phyloP scores from a whole-genome alignment of 2,329 filamentous ascomycete species.

The Pseudogymnoascus sp. region DNA sequence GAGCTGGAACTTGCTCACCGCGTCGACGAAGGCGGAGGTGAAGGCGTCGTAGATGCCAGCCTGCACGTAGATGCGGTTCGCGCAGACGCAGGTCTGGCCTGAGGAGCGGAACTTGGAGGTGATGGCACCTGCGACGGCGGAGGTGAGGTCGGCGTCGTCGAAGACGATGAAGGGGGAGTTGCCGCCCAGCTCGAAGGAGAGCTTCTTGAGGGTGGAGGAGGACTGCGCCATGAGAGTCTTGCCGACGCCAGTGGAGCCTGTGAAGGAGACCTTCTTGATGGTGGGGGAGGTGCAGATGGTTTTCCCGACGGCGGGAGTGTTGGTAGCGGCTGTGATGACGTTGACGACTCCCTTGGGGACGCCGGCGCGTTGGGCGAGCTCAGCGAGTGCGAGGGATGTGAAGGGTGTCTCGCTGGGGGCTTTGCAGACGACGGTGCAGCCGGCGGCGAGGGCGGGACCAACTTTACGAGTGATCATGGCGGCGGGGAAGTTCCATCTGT shows the following conservation, averaged over 20 bases:
- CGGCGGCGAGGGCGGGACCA: conserved; percentile 75
- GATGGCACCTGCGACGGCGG: conserved; percentile 74
- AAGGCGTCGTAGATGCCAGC: conserved; percentile 71
- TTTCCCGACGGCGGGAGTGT: conserved; percentile 73
- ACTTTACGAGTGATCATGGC: conserved; percentile 68
- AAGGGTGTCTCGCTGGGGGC: conserved; percentile 88
- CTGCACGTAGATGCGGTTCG: conserved; percentile 77
- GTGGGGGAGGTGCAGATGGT: conserved; percentile 66
- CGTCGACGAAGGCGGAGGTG: conserved; percentile 57
- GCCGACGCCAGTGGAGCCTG: conserved; percentile 64
- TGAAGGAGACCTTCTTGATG: conserved; percentile 89
- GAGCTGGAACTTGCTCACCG: conserved; percentile 67
- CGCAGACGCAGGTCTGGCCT: conserved; percentile 91
- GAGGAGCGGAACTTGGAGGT: conserved; percentile 87
- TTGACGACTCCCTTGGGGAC: conserved; percentile 89
- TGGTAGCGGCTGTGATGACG: conserved; percentile 69
- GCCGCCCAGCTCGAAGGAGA: conserved; percentile 84
- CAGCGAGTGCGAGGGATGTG: conserved; percentile 78
- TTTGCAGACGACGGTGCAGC: conserved; percentile 90
- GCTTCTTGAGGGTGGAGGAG: conserved; percentile 69
- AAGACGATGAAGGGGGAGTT: conserved; percentile 97
- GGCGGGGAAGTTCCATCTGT: conserved; percentile 73
- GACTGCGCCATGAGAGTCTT: conserved; percentile 85
- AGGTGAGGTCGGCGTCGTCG: conserved; percentile 84
- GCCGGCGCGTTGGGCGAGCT: conserved; percentile 78